Percentiles rank a stretch among this genome's conserved stretches.
These are phyloP conservation scores for Sporothrix schenckii DNA, from an alignment of 2,329 filamentous ascomycete genomes.

Conservation along the genomic window DNA sequence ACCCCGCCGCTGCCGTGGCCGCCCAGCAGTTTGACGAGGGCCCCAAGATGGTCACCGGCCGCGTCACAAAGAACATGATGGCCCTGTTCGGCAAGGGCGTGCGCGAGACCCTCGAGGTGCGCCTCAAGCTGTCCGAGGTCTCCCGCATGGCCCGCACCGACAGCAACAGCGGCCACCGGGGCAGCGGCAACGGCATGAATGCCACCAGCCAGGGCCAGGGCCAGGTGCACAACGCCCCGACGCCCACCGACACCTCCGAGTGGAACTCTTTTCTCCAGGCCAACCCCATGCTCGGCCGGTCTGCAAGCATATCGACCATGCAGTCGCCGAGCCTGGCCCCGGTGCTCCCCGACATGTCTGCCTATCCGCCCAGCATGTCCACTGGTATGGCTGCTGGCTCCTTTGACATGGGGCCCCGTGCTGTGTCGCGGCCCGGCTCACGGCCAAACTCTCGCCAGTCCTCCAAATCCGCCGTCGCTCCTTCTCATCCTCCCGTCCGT, in stretches of 20 bases:
- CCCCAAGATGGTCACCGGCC: slow-evolving; percentile 74
- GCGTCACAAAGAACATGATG: slow-evolving; percentile 82
- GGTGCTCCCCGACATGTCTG: slow-evolving; percentile 33
- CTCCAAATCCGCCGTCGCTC: slow-evolving; percentile 24
- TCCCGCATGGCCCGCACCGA: slow-evolving; percentile 55
- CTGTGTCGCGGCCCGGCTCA: slow-evolving; percentile 25
- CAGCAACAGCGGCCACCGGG: slow-evolving; percentile 32
- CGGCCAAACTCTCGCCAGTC: slow-evolving; percentile 35
- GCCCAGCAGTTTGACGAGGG: slow-evolving; percentile 56
- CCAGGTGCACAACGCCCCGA: slow-evolving; percentile 44
- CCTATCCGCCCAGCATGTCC: slow-evolving; percentile 24
- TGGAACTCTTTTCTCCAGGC: slow-evolving; percentile 79
- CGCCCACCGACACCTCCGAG: slow-evolving; percentile 66
- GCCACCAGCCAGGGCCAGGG: not conserved
- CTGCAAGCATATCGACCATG: slow-evolving; percentile 41
- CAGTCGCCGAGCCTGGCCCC: slow-evolving; percentile 45
- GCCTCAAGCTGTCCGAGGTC: slow-evolving; percentile 80
- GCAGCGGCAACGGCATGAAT: slow-evolving; percentile 16
- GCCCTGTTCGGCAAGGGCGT: slow-evolving; percentile 81
- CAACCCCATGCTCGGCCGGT: slow-evolving; percentile 60
- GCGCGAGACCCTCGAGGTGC: slow-evolving; percentile 90
- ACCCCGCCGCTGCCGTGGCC: slow-evolving; percentile 38
- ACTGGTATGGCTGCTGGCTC: slow-evolving; percentile 13
- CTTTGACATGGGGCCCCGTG: slow-evolving; percentile 25
- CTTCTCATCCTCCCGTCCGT: slow-evolving; percentile 22